Evolutionary conservation across 768 basidiomycete species (phyloP), one percentile per base, ranked within the genome.

Genomic region (Pulveroboletus sp.): DNA sequence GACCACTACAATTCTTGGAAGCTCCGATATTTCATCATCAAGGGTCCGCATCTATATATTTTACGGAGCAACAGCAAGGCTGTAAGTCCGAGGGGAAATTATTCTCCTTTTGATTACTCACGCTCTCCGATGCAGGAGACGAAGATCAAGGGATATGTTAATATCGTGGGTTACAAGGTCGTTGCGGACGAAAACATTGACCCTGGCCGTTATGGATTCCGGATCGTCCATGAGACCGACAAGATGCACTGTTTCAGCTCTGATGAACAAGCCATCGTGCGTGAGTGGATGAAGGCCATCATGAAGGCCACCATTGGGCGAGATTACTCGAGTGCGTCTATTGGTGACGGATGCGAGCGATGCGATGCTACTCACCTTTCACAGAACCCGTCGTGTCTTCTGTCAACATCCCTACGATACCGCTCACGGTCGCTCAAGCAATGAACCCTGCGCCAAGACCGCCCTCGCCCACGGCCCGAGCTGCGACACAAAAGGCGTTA

Each of bases 201-300:
- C 60, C 91, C 94, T 20, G 95, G 95, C 13, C 81, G 85, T 59
- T 98, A 95, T 69, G 94, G 92, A 5, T 98, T 98, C 82, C 79
- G 90, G 58, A 87, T 98, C 53, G 81, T 94, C 27, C 94, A 97
- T 57, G 90, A 93, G 38, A 71, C 78, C 7, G 89, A 92, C 65
- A 90, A 87, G 70, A 75, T 87, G 1, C 93, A 98, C 66, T 91
- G 69, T 62, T 99, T 99, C 70, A 91, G 90, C 54, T 92, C 91
- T 0, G 88, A 93, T 20, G 94, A 97, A 61, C 90, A 92, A 68
- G 60, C 71, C 1, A 70, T 82, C 32, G 78, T 97, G 40, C 82
- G 97, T n/a, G 92, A 92, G 56, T 98, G 97, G 95, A 98, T 98
- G 97, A 99, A 98, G 72, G 92, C 94, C 8, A 82, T 99, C 57